Evolutionary conservation across 176 grass and related monocot genomes (phyloP), one percentile per base, ranked within the genome.

Genomic region (Pontederia paniculata): DNA sequence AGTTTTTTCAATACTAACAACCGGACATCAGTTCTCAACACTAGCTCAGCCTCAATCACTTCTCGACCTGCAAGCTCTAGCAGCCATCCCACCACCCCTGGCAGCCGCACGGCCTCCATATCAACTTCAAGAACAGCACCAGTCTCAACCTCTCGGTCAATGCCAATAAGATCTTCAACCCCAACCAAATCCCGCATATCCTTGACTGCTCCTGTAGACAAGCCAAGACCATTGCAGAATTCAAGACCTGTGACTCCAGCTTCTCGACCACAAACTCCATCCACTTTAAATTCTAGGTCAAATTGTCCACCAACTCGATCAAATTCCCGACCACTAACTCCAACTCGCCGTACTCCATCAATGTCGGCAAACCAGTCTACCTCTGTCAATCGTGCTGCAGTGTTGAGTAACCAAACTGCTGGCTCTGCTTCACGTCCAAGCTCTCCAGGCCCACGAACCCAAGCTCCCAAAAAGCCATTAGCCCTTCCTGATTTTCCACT

Each of bases 21-120:
- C 31, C 17, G 25, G 21, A 44, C 69, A 25, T 48, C 69, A 1
- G 1, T 52, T 57, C 69, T 72, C 31, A 62, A 52, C 57, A 72
- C 57, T 14, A 72, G 69, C 17, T 53, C 69, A 12, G 47, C 57
- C 48, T 72, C 57, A 12, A 57, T 72, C 57, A 60, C 57, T 9
- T 72, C 69, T 48, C 60, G 44, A 23, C 57, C 31, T 42, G 50
- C 57, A 13, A 41, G 10, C 12, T n/a, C 44, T 14, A 17, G 47
- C 0, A 11, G 22, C 17, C 46, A 47, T 31, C 43, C 48, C 17
- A 21, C 17, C 9, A 1, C 17, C 0, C 28, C n/a, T n/a, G n/a
- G n/a, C n/a, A n/a, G n/a, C n/a, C n/a, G n/a, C n/a, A n/a, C n/a
- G n/a, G n/a, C n/a, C n/a, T 5, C 28, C 28, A 37, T 37, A 37